Evolutionary conservation across 768 basidiomycete species (phyloP).

Genomic region (Holtermannia corniformis): DNA sequence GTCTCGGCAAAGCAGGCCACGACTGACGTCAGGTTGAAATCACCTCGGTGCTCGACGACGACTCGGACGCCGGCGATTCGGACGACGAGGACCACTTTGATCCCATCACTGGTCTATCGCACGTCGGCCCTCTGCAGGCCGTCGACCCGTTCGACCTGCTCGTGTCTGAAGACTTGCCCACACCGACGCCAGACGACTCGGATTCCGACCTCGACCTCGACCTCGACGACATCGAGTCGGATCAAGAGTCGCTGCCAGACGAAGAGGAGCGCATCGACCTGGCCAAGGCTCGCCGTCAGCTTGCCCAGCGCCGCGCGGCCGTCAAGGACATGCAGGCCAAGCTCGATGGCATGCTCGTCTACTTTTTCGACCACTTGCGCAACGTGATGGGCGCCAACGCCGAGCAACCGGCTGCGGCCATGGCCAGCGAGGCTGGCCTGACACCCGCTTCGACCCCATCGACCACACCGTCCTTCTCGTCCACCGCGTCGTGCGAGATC

Average conservation of each 20-base stretch:
- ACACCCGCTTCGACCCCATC: slow-evolving; percentile 11
- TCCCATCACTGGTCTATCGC: neutral
- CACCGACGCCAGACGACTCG: slow-evolving; percentile 50
- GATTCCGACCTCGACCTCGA: slow-evolving; percentile 46
- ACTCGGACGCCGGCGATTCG: slow-evolving; percentile 53
- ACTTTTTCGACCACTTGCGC: slow-evolving; percentile 78
- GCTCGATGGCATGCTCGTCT: slow-evolving; percentile 73
- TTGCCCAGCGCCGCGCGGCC: slow-evolving; percentile 22
- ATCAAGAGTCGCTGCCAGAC: slow-evolving; percentile 48
- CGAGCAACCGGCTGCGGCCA: slow-evolving; percentile 14
- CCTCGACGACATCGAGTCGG: slow-evolving; percentile 59
- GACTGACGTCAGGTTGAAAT: slow-evolving; percentile 67
- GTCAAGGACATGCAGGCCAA: slow-evolving; percentile 77
- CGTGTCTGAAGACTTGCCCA: slow-evolving; percentile 30
- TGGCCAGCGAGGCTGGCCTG: slow-evolving; percentile 26
- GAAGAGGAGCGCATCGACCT: slow-evolving; percentile 19
- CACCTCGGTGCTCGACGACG: slow-evolving; percentile 85
- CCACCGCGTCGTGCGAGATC: slow-evolving; percentile 25
- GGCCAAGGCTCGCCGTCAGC: slow-evolving; percentile 15
- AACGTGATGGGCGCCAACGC: slow-evolving; percentile 36
- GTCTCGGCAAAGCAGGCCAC: slow-evolving; percentile 33
- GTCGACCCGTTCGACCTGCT: slow-evolving; percentile 68
- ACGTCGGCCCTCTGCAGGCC: slow-evolving; percentile 27
- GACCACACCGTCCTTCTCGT: slow-evolving; percentile 15
- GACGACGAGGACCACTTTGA: slow-evolving; percentile 19